Conservation (phyloP, 106 monocot genomes). For the Gastrodia elata region DNA sequence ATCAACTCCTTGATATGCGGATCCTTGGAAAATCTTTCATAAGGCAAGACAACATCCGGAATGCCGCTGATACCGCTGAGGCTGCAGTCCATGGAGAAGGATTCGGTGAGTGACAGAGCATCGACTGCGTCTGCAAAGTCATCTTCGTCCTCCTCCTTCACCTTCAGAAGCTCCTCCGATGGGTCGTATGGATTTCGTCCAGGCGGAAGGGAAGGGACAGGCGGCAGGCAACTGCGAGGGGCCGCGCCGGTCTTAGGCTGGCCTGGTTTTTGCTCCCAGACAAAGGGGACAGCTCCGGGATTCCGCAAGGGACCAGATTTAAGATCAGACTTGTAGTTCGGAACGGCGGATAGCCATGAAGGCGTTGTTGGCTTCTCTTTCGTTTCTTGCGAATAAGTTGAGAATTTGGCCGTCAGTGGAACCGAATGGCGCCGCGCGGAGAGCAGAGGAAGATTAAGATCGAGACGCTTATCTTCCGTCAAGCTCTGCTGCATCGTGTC, state of each 20-base stretch:
- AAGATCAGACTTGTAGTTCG: conserved; percentile 49
- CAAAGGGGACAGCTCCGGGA: conserved; percentile 53
- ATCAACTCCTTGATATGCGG: conserved; percentile 51
- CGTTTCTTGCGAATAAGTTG: neutral
- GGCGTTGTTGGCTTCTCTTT: neutral
- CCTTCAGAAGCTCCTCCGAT: conserved; percentile 4
- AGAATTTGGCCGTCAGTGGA: neutral
- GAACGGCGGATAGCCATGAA: conserved; percentile 22
- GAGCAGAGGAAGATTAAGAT: conserved; percentile 51
- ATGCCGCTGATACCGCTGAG: conserved; percentile 36
- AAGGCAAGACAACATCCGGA: conserved; percentile 1
- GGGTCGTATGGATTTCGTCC: neutral
- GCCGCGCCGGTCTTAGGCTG: conserved; percentile 24
- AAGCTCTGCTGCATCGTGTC: neutral
- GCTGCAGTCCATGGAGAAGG: conserved; percentile 82
- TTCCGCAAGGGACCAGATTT: conserved; percentile 41
- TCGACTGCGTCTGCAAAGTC: conserved; percentile 70
- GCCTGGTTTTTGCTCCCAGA: conserved; percentile 70
- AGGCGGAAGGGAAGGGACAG: neutral
- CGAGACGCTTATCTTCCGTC: conserved; percentile 46
- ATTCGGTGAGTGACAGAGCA: conserved; percentile 52
- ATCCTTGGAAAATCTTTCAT: conserved; percentile 33
- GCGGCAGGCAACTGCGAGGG: neutral
- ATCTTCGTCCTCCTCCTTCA: conserved; percentile 43
- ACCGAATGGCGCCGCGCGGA: conserved; percentile 46